Evolutionary conservation across 441 rosid species (phyloP).

Genomic region (Erysimum cheiri): DNA sequence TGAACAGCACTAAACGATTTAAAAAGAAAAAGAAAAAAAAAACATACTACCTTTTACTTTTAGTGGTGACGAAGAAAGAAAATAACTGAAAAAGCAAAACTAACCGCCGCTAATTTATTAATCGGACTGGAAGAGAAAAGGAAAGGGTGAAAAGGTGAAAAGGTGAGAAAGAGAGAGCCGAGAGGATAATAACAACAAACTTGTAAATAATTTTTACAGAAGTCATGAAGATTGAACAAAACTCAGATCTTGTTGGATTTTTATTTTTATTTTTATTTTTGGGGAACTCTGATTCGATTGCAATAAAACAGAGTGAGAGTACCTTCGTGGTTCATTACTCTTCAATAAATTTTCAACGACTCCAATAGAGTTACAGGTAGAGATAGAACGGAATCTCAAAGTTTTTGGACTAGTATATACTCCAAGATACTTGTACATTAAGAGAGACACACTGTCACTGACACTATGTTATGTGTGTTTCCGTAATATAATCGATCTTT

Average conservation of each 20-base stretch:
- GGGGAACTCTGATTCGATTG: slow-evolving; percentile 6
- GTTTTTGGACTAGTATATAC: neutral
- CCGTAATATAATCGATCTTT: neutral
- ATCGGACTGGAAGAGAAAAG: neutral
- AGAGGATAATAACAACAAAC: slow-evolving; percentile 11
- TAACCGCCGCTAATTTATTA: slow-evolving; percentile 35
- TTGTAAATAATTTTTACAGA: slow-evolving; percentile 30
- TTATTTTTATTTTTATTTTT: neutral
- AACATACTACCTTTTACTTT: slow-evolving; percentile 29
- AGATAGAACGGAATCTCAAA: neutral
- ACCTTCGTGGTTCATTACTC: slow-evolving; percentile 10
- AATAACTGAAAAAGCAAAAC: slow-evolving; percentile 21
- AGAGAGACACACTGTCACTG: too few species aligned
- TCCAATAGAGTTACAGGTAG: slow-evolving; percentile 1
- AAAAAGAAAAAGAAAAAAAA: slow-evolving; percentile 29
- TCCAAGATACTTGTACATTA: slow-evolving; percentile 4
- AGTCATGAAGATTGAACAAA: slow-evolving; percentile 4
- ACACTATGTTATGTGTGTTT: too few species aligned
- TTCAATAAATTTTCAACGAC: neutral
- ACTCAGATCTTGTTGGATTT: slow-evolving; percentile 19
- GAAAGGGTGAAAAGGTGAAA: slow-evolving; percentile 6
- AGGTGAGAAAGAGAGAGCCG: neutral
- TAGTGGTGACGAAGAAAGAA: slow-evolving; percentile 39
- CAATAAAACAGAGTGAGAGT: slow-evolving; percentile 20
- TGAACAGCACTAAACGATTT: neutral